These are phyloP conservation scores for Solanum medicagineum DNA, from an alignment of 257 asterid genomes.

Conservation along the genomic window DNA sequence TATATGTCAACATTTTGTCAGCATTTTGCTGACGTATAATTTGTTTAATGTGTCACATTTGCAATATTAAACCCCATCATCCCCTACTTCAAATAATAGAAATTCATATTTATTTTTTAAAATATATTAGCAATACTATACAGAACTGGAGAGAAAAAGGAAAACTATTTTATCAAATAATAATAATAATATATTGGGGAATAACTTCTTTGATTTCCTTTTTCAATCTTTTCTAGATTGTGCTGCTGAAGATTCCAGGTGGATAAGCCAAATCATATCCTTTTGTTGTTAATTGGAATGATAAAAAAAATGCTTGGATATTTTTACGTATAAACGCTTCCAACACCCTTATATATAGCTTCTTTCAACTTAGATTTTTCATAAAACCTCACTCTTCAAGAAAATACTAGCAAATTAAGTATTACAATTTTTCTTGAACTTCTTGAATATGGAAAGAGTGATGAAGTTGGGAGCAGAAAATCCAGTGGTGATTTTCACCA, in stretches of 20 bases:
- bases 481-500: slow-evolving; percentile 19
- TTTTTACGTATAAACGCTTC: too few relatives aligned
- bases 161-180: too few relatives aligned
- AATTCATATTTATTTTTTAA: too few relatives aligned
- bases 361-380: neutral
- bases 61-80: too few relatives aligned
- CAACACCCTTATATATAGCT: neutral
- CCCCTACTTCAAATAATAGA: too few relatives aligned
- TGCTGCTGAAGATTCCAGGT: neutral
- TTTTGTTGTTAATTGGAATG: neutral
- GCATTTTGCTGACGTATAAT: too few relatives aligned
- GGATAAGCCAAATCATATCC: neutral
- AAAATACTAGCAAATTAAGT: neutral
- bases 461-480: slow-evolving; percentile 18
- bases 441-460: slow-evolving; percentile 24
- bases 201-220: neutral
- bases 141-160: too few relatives aligned
- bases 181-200: too few relatives aligned
- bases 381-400: neutral
- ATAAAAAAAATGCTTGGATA: neutral
- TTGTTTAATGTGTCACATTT: too few relatives aligned
- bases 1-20: too few relatives aligned
- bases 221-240: neutral
- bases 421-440: neutral
- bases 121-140: too few relatives aligned